Conservation (phyloP, 1,139 yeast species). For the Suhomyces anneliseae region DNA sequence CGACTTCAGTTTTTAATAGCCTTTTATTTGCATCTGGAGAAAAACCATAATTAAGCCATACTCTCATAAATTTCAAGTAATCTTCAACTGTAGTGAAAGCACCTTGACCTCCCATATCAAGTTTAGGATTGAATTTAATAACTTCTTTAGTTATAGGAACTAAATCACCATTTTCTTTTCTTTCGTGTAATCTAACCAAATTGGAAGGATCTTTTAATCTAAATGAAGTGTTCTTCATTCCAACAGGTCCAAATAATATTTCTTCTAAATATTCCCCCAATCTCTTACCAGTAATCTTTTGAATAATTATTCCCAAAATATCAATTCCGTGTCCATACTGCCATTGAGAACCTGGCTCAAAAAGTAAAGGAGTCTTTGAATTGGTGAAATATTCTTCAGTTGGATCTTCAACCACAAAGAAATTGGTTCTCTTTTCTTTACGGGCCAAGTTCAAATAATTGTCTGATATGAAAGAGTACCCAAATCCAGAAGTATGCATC, state of each 20-base stretch:
- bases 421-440: slow-evolving; percentile 10
- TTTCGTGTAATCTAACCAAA: no score
- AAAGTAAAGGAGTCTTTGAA: slow-evolving; percentile 40
- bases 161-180: no score
- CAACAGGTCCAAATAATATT: slow-evolving; percentile 46
- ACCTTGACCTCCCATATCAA: slow-evolving; percentile 53
- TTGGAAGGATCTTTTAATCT: no score
- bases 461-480: slow-evolving; percentile 44
- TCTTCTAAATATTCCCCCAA: slow-evolving; percentile 43
- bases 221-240: slow-evolving; percentile 41
- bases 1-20: slow-evolving; percentile 30
- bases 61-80: slow-evolving; percentile 42
- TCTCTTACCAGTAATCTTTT: slow-evolving; percentile 41
- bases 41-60: slow-evolving; percentile 46
- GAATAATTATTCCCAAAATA: slow-evolving; percentile 53
- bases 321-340: slow-evolving; percentile 53
- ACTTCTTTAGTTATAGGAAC: no score
- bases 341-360: slow-evolving; percentile 57
- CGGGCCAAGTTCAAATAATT: slow-evolving; percentile 25
- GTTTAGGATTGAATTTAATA: neutral
- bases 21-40: slow-evolving; percentile 38
- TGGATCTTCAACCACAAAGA: slow-evolving; percentile 21
- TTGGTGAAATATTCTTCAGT: slow-evolving; percentile 27
- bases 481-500: slow-evolving; percentile 53
- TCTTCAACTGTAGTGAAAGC: slow-evolving; percentile 44